These are phyloP conservation scores for Berkeleyomyces rouxiae DNA, from an alignment of 2,329 filamentous ascomycete genomes.

Conservation along the genomic window DNA sequence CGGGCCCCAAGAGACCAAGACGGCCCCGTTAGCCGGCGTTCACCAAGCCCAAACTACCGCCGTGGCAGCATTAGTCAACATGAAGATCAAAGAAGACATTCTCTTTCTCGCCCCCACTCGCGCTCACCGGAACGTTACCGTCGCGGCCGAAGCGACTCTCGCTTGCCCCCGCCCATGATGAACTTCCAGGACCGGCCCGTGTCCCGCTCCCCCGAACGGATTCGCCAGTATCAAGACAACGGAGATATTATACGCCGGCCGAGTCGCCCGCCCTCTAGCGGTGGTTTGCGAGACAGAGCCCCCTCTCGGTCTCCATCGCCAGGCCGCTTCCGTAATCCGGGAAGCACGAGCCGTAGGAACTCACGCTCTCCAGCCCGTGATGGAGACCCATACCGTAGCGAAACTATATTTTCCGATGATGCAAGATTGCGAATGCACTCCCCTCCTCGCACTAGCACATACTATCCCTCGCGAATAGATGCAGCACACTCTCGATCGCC, in stretches of 20 bases:
- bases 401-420: neutral
- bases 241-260: neutral
- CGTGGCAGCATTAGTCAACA: neutral
- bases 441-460: neutral
- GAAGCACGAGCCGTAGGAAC: neutral
- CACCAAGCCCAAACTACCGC: neutral
- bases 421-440: neutral
- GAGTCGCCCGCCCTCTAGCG: neutral
- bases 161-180: neutral
- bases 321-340: neutral
- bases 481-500: neutral
- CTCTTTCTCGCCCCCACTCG: neutral
- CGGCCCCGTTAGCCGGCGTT: neutral
- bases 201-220: conserved; percentile 1
- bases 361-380: neutral
- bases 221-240: neutral
- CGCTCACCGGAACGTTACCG: neutral
- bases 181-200: conserved; percentile 2
- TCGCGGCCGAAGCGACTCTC: neutral
- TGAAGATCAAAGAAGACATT: neutral
- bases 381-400: neutral
- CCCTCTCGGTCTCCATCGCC: neutral
- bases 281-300: neutral
- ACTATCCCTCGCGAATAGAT: neutral
- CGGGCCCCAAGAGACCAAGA: neutral